phyloP scores from a whole-genome alignment of 768 basidiomycete genomes.

The Aureoboletus auriporus region DNA sequence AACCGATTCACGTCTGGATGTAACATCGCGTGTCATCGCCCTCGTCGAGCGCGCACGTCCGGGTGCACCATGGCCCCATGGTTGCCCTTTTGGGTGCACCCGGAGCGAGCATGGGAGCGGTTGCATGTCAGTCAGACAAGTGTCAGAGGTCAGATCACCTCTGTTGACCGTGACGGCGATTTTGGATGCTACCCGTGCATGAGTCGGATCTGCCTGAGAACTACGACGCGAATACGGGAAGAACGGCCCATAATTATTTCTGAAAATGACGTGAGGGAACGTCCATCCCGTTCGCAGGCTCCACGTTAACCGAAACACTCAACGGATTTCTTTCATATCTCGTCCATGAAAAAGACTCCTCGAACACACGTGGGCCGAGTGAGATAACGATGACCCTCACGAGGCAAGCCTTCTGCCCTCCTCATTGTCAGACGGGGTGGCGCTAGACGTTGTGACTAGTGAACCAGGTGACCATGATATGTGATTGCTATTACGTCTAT shows the following conservation, averaged over 20 bases:
- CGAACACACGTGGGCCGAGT: conserved; percentile 7
- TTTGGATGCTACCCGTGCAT: background rate
- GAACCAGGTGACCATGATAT: too few relatives aligned
- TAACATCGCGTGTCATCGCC: conserved; percentile 1
- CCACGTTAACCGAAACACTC: conserved; percentile 20
- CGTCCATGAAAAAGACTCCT: too few relatives aligned
- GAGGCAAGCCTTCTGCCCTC: background rate
- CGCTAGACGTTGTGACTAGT: too few relatives aligned
- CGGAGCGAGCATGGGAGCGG: conserved; percentile 9
- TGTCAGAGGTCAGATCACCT: conserved; percentile 11
- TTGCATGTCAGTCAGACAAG: conserved; percentile 17
- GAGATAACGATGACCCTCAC: conserved; percentile 10
- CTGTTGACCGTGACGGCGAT: too few relatives aligned
- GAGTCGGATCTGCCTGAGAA: conserved; percentile 32
- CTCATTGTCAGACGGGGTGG: too few relatives aligned
- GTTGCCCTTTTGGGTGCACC: background rate
- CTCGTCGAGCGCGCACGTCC: background rate
- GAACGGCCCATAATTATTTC: conserved; percentile 11
- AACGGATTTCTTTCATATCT: background rate
- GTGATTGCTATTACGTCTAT: conserved; percentile 18
- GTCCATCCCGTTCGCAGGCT: conserved; percentile 14
- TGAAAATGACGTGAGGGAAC: conserved; percentile 16
- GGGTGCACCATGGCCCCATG: too few relatives aligned
- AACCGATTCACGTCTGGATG: conserved; percentile 6
- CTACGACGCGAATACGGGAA: conserved; percentile 12